Base-by-base conservation (phyloP, 306 rosid genomes). In the Vicia villosa region DNA sequence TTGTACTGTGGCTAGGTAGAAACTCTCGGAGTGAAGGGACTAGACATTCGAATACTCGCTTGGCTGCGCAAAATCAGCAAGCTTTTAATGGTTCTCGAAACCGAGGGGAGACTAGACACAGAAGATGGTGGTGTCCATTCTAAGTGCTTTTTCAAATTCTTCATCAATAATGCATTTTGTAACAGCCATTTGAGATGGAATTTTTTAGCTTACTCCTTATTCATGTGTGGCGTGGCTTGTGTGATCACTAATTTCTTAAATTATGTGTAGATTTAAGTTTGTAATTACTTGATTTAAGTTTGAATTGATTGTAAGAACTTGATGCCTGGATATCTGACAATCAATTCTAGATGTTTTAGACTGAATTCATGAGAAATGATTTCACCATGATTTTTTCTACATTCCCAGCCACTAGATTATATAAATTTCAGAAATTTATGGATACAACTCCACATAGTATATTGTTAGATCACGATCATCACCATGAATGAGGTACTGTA, bases 91-190 rank as follows among this genome's bases (percentile, higher is more conserved):
- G 73, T 43, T 52, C 85, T 20, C 63, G 87, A 38, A 74, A 68
- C 80, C 89, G 80, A 82, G 79, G 91, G 84, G 96, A 83, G 80
- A 80, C 43, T 68, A 87, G 96, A 79, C 83, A 69, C 90, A 70
- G 92, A 82, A 87, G 95, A 76, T 89, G 95, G 99, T 91, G 97
- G 97, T 84, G 84, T 13, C 75, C 89, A 12, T 88, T 89, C 82
- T 91, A 81, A 83, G 76, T 12, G 37, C 71, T 45, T 57, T 21
- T 20, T 56, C 30, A 8, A 19, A 22, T 55, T 60, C 58, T 55
- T 34, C 47, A 56, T 62, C 63, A 77, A 82, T 75, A 67, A 57
- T 78, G 50, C 63, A 49, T 59, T 36, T 54, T 21, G 42, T 68
- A 32, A 56, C 67, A 66, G 51, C 68, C 37, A 59, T 47, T 62